These are phyloP conservation scores for Mortierella polycephala DNA, from an alignment of 371 early-diverging fungal species.

Conservation along the genomic window DNA sequence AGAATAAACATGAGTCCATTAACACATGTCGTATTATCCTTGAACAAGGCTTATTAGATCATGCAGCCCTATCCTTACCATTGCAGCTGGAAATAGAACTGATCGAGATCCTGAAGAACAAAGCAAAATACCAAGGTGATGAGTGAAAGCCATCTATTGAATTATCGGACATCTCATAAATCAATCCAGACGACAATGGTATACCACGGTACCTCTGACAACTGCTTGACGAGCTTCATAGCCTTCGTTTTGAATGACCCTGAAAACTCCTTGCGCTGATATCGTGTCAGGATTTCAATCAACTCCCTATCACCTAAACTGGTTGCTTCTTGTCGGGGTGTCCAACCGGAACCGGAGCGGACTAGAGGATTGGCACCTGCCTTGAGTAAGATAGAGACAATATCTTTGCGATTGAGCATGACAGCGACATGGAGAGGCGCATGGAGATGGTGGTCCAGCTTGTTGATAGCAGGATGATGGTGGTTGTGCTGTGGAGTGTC, in stretches of 20 bases:
- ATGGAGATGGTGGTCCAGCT: slow-evolving; percentile 41
- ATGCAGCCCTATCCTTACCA: slow-evolving; percentile 25
- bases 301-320: slow-evolving; percentile 39
- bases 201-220: slow-evolving; percentile 22
- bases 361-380: slow-evolving; percentile 48
- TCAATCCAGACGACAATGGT: background rate
- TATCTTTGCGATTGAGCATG: slow-evolving; percentile 49
- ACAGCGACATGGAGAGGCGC: slow-evolving; percentile 54
- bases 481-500: background rate
- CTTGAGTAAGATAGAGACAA: slow-evolving; percentile 36
- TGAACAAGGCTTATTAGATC: slow-evolving; percentile 1
- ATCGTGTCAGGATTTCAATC: slow-evolving; percentile 40
- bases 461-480: slow-evolving; percentile 40
- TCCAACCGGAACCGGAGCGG: slow-evolving; percentile 52
- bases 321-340: slow-evolving; percentile 47
- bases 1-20: background rate
- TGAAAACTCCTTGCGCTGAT: slow-evolving; percentile 39
- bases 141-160: background rate
- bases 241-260: slow-evolving; percentile 46
- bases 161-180: too few relatives aligned
- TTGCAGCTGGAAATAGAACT: slow-evolving; percentile 53
- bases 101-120: slow-evolving; percentile 40
- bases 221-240: slow-evolving; percentile 48
- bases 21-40: background rate
- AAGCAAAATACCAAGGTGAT: too few relatives aligned